Evolutionary conservation across 179 eudicot genomes (phyloP), one percentile per base, ranked within the genome.

Genomic region (Carnegiea gigantea): DNA sequence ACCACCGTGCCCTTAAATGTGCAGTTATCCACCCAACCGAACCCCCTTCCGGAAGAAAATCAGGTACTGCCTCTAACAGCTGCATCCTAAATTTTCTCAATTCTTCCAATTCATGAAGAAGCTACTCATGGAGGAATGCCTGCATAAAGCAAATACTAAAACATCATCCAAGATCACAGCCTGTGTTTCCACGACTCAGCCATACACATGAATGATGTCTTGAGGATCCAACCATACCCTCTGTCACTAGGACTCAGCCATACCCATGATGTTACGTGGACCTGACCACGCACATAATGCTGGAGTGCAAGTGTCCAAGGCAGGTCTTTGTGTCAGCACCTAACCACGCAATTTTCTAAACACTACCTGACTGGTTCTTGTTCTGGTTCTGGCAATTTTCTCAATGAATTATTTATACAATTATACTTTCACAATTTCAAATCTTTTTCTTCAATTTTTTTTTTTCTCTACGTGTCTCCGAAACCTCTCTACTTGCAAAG

Each of bases 101-200:
- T 15, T 73, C 60, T 49, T 75, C 70, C 75, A 20, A 64, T 75
- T 18, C 76, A 77, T 36, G 38, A 40, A 43, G 44, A 74, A 75
- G 73, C 49, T 24, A 65, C 62, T 54, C 44, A 83, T 21, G 86
- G 33, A 78, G 84, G 77, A 68, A 75, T 23, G 54, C 87, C 87
- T 84, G 87, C 48, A 57, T 59, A 75, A 43, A 81, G 60, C 59
- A 40, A n/a, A 64, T 0, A 64, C 13, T n/a, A 23, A 2, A 12
- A 64, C 7, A 54, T 54, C 15, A 7, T n/a, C 30, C n/a, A 9
- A 64, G 23, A 64, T n/a, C 33, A n/a, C 4, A 64, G 70, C 30
- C 70, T 6, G 13, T 23, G 30, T 9, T 6, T 2, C 62, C 2
- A 5, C 7, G 8, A 54, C n/a, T 17, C 20, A 54, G 21, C 6